Conservation (phyloP, 768 basidiomycete genomes). For the Dentipellis sp. region DNA sequence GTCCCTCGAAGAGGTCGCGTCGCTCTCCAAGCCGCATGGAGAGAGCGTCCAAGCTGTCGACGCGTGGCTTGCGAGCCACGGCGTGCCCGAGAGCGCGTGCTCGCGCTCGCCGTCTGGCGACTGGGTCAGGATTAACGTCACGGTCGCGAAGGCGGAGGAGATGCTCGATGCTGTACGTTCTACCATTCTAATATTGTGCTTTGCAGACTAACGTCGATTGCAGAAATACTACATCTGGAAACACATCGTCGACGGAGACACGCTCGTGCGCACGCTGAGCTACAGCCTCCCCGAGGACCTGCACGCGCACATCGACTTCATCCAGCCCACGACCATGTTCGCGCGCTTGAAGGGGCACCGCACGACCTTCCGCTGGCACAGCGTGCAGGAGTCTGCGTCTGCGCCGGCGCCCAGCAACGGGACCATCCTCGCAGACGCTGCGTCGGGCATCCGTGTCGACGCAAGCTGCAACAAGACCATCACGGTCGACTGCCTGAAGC, state of each 20-base stretch:
- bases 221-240: constrained; percentile 52
- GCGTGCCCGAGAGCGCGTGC: constrained; percentile 37
- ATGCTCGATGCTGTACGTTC: constrained; percentile 47
- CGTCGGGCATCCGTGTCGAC: constrained; percentile 12
- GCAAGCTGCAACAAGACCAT: constrained; percentile 27
- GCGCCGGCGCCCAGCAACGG: neutral
- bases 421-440: neutral
- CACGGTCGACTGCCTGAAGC: constrained; percentile 24
- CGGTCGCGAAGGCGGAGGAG: constrained; percentile 45
- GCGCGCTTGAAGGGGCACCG: constrained; percentile 31
- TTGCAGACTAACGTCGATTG: neutral
- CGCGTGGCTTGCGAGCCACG: constrained; percentile 45
- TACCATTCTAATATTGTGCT: neutral
- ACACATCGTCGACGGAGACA: constrained; percentile 39
- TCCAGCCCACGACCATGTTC: constrained; percentile 64
- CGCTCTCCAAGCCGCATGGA: constrained; percentile 43
- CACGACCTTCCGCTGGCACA: constrained; percentile 25
- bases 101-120: constrained; percentile 49
- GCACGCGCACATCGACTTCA: constrained; percentile 45
- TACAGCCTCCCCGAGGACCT: constrained; percentile 51
- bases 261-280: constrained; percentile 46
- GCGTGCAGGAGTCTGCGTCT: neutral
- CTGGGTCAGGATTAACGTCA: constrained; percentile 47
- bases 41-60: constrained; percentile 39
- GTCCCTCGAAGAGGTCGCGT: constrained; percentile 51